phyloP scores from a whole-genome alignment of 768 basidiomycete species.

The Boletus sp. region DNA sequence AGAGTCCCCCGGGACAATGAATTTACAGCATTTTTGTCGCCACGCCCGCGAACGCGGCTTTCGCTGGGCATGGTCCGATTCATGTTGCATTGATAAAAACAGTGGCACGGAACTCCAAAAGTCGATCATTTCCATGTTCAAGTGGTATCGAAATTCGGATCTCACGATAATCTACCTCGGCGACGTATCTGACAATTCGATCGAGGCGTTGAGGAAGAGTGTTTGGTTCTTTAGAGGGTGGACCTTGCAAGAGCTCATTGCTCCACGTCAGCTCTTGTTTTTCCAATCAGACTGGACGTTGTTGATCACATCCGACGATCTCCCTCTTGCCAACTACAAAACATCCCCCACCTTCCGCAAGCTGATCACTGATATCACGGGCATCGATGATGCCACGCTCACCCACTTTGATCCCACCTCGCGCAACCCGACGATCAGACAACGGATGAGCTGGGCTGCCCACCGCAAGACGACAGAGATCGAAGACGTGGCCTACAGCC shows the following conservation, averaged over 20 bases:
- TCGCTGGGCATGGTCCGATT: constrained; percentile 30
- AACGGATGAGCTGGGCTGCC: constrained; percentile 31
- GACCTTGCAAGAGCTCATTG: constrained; percentile 29
- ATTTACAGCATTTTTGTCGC: constrained; percentile 20
- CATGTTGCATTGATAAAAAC: constrained; percentile 29
- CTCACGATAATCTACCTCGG: constrained; percentile 27
- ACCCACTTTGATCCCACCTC: constrained; percentile 19
- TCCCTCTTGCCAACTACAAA: constrained; percentile 21
- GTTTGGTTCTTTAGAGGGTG: constrained; percentile 28
- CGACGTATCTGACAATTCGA: constrained; percentile 14
- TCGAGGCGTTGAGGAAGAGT: constrained; percentile 15
- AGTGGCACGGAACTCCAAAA: constrained; percentile 30
- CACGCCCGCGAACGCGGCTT: constrained; percentile 19
- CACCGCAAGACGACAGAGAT: constrained; percentile 27
- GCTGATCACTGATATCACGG: constrained; percentile 15
- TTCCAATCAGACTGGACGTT: constrained; percentile 24
- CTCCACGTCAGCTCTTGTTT: constrained; percentile 22
- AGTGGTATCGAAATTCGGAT: constrained; percentile 27
- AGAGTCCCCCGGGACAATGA: constrained; percentile 8
- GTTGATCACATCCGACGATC: constrained; percentile 12
- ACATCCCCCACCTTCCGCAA: constrained; percentile 9
- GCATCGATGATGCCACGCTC: constrained; percentile 17
- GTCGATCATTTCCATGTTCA: constrained; percentile 32
- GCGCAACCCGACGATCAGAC: constrained; percentile 10
- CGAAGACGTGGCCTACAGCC: constrained; percentile 30